phyloP scores from a whole-genome alignment of 2,329 filamentous ascomycete species.

The Alternaria ethzedia region DNA sequence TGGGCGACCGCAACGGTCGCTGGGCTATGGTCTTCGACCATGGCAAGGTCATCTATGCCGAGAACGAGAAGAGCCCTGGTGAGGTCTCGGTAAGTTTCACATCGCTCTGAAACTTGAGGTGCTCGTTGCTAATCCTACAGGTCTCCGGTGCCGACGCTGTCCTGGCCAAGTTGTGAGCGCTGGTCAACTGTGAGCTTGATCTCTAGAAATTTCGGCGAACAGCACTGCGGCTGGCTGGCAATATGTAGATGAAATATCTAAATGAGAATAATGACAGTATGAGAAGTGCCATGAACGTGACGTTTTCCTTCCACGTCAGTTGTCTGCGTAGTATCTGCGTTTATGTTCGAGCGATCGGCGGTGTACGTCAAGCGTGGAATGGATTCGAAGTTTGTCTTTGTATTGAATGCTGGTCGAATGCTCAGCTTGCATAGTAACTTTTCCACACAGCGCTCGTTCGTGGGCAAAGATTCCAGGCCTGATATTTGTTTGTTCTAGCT shows the following conservation, averaged over 20 bases:
- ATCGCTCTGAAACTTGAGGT: neutral
- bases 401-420: slow-evolving; percentile 20
- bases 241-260: neutral
- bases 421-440: slow-evolving; percentile 14
- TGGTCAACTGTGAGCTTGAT: neutral
- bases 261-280: slow-evolving; percentile 1
- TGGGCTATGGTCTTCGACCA: slow-evolving; percentile 81
- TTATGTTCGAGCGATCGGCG: neutral
- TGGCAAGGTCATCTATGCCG: slow-evolving; percentile 82
- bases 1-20: slow-evolving; percentile 74
- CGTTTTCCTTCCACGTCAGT: neutral
- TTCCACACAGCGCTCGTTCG: slow-evolving; percentile 3
- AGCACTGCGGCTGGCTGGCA: neutral
- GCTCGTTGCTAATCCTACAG: slow-evolving; percentile 38
- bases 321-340: neutral
- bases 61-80: slow-evolving; percentile 67
- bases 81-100: slow-evolving; percentile 52
- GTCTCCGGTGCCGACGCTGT: slow-evolving; percentile 58
- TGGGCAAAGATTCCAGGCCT: neutral
- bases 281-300: neutral
- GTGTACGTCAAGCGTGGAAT: neutral
- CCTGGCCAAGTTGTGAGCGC: slow-evolving; percentile 54
- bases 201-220: neutral
- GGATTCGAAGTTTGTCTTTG: slow-evolving; percentile 7
- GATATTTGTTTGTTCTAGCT: slow-evolving; percentile 1